phyloP scores from a whole-genome alignment of 768 basidiomycete species.

The Hysterangium stoloniferum region DNA sequence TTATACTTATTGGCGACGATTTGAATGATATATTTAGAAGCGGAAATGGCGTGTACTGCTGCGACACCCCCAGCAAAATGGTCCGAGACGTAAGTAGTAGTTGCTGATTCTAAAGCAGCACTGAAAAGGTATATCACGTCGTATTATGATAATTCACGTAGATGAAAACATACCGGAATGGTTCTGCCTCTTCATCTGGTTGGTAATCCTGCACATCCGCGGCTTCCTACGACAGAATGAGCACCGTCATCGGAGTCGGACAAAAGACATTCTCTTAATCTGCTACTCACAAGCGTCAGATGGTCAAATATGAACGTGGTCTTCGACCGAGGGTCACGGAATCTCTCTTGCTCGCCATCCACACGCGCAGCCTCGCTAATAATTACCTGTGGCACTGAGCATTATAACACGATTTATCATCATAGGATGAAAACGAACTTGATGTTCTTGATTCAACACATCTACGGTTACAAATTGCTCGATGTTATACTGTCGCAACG shows the following conservation, averaged over 20 bases:
- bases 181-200: slow-evolving; percentile 56
- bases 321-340: slow-evolving; percentile 76
- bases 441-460: slow-evolving; percentile 67
- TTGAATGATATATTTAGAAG: slow-evolving; percentile 56
- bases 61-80: slow-evolving; percentile 78
- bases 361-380: slow-evolving; percentile 66
- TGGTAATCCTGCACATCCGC: slow-evolving; percentile 62
- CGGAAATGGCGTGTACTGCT: slow-evolving; percentile 39
- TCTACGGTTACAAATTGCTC: slow-evolving; percentile 84
- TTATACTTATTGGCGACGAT: slow-evolving; percentile 97
- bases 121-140: slow-evolving; percentile 31
- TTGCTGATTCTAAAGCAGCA: slow-evolving; percentile 58
- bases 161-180: slow-evolving; percentile 54
- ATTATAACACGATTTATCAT: neutral
- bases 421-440: slow-evolving; percentile 39
- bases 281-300: slow-evolving; percentile 59
- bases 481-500: slow-evolving; percentile 77
- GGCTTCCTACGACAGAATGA: slow-evolving; percentile 48
- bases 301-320: slow-evolving; percentile 82
- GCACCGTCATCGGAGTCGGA: neutral
- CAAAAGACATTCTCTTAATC: neutral
- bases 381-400: slow-evolving; percentile 50
- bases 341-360: slow-evolving; percentile 53
- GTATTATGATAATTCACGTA: neutral
- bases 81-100: slow-evolving; percentile 62